Conservation (phyloP, 2,329 filamentous ascomycete genomes). For the Pyricularia sp. region DNA sequence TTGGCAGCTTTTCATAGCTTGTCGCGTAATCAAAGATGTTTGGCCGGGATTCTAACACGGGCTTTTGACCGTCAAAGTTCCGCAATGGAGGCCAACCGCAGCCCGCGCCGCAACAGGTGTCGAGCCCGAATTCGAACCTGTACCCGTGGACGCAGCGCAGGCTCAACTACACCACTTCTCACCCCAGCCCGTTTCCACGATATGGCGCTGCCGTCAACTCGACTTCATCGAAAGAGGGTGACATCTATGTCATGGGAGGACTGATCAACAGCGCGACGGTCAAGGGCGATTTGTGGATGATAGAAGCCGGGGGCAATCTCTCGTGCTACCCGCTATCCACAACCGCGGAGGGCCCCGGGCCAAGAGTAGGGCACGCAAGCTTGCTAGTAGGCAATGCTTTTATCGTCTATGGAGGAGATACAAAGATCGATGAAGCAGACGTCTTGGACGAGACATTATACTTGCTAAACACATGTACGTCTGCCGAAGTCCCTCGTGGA, state of each 20-base stretch:
- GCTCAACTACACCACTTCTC: constrained; percentile 73
- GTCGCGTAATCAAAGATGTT: not conserved
- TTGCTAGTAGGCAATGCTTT: constrained; percentile 96
- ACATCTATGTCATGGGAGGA: constrained; percentile 96
- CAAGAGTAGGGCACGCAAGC: constrained; percentile 88
- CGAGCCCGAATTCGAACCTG: constrained; percentile 64
- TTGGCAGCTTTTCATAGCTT: not conserved
- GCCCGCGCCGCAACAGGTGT: constrained; percentile 14
- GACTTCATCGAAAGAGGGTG: constrained; percentile 87
- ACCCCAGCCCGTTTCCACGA: constrained; percentile 83
- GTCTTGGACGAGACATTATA: constrained; percentile 92
- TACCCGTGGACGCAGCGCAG: constrained; percentile 95
- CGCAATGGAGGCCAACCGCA: constrained; percentile 37
- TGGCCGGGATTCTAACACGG: not conserved
- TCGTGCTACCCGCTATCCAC: constrained; percentile 87
- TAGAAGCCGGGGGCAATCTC: constrained; percentile 81
- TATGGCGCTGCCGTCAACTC: constrained; percentile 97
- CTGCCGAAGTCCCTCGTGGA: not conserved
- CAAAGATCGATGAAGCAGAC: constrained; percentile 90
- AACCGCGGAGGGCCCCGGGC: constrained; percentile 87
- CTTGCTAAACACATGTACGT: constrained; percentile 90
- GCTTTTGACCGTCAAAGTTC: constrained; percentile 25
- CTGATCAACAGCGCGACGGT: constrained; percentile 91
- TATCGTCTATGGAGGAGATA: constrained; percentile 97
- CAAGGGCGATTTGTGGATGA: constrained; percentile 96